Evolutionary conservation across 2,329 filamentous ascomycete species (phyloP).

Genomic region (Pseudocercospora musae): DNA sequence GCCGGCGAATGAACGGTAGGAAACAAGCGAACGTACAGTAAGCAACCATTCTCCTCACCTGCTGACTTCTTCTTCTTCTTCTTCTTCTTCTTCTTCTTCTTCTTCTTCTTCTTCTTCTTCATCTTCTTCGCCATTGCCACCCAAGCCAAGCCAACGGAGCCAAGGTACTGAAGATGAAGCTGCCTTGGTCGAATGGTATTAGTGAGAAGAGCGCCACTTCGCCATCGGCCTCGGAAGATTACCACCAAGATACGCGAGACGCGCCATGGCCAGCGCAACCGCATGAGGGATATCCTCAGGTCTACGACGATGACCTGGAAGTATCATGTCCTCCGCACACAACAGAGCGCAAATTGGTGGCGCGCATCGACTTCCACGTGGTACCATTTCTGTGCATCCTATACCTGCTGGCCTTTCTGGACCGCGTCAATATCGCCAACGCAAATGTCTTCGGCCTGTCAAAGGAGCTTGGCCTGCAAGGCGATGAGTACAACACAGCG

Average conservation of each 20-base stretch:
- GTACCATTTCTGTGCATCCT: conserved; percentile 51
- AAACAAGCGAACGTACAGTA: not conserved
- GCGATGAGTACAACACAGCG: conserved; percentile 49
- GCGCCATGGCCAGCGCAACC: not conserved
- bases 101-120: not conserved
- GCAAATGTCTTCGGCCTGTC: conserved; percentile 52
- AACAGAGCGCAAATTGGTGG: conserved; percentile 45
- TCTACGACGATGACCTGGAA: conserved; percentile 35
- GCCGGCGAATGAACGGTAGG: not conserved
- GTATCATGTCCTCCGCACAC: conserved; percentile 47
- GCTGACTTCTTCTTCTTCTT: too few relatives aligned
- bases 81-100: too few relatives aligned
- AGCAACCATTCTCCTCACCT: not conserved
- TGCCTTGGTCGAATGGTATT: conserved; percentile 7
- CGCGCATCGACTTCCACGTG: conserved; percentile 48
- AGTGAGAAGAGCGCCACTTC: conserved; percentile 5
- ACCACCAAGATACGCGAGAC: not conserved
- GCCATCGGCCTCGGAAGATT: conserved; percentile 7
- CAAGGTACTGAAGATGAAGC: conserved; percentile 13
- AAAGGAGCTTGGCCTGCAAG: conserved; percentile 44
- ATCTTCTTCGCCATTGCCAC: not conserved
- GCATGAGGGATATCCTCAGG: not conserved
- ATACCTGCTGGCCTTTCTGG: conserved; percentile 42
- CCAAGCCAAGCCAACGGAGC: too few relatives aligned
- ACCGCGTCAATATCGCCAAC: conserved; percentile 53